Evolutionary conservation across 1,139 yeast genomes (phyloP).

Genomic region (Sugiyamaella grinbergsii): DNA sequence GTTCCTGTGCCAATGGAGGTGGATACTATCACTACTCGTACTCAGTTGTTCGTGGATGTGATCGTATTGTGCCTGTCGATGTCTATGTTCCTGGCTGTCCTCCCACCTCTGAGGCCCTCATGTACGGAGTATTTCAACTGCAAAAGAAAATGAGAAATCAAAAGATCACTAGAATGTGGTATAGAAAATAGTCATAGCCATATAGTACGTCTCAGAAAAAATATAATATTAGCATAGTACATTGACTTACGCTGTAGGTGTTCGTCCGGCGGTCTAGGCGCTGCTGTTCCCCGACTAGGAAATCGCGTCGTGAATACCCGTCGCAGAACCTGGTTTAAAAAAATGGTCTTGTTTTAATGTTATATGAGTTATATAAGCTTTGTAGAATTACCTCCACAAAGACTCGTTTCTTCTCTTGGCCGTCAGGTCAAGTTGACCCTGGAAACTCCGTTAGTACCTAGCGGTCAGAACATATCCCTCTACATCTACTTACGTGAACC

Average conservation of each 20-base stretch:
- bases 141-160: slow-evolving; percentile 88
- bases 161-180: slow-evolving; percentile 83
- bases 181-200: slow-evolving; percentile 55
- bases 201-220: background rate
- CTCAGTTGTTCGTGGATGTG: slow-evolving; percentile 89
- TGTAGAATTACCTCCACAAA: slow-evolving; percentile 34
- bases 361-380: too few relatives aligned
- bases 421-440: slow-evolving; percentile 37
- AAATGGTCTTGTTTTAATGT: background rate
- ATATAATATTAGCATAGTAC: slow-evolving; percentile 11
- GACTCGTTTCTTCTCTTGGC: slow-evolving; percentile 39
- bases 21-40: slow-evolving; percentile 91
- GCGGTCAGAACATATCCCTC: too few relatives aligned
- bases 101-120: slow-evolving; percentile 86
- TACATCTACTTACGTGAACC: slow-evolving; percentile 19
- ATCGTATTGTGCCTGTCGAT: slow-evolving; percentile 84
- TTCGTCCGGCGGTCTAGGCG: background rate
- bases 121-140: slow-evolving; percentile 87
- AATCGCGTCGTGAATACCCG: background rate
- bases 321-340: background rate
- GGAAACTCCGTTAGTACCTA: slow-evolving; percentile 17
- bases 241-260: too few relatives aligned
- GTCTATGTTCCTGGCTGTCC: slow-evolving; percentile 94
- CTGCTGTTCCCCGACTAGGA: background rate
- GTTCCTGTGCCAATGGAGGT: slow-evolving; percentile 93